phyloP scores from a whole-genome alignment of 108 stramenopile genomes.

The Cyclotella atomus region DNA sequence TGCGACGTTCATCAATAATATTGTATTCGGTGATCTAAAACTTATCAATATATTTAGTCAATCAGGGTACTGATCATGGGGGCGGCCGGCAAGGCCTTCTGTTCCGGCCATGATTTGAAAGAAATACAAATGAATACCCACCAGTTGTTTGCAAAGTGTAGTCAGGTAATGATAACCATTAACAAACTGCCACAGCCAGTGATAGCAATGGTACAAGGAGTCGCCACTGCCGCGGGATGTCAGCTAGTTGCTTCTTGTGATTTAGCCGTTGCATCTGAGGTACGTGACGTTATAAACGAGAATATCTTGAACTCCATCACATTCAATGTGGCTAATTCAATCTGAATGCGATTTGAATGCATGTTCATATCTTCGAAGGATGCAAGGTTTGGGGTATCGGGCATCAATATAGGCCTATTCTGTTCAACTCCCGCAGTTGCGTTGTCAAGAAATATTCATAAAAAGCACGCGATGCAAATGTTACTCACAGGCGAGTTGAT shows the following conservation, averaged over 20 bases:
- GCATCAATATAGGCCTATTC: conserved; percentile 76
- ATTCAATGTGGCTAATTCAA: too few species aligned
- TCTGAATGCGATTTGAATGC: too few species aligned
- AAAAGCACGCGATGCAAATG: conserved; percentile 83
- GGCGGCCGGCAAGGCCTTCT: conserved; percentile 58
- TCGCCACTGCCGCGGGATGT: conserved; percentile 84
- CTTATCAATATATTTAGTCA: conserved; percentile 10
- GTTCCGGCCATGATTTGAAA: conserved; percentile 74
- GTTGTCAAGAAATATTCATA: conserved; percentile 50
- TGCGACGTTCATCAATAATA: not conserved
- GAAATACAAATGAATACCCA: conserved; percentile 45
- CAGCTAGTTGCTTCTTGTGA: conserved; percentile 84
- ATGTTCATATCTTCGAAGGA: too few species aligned
- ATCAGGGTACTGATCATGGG: conserved; percentile 52
- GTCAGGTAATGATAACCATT: conserved; percentile 60
- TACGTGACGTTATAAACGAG: too few species aligned
- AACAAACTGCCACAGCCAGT: conserved; percentile 58
- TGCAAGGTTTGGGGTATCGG: conserved; percentile 71
- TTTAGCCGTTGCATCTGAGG: conserved; percentile 56
- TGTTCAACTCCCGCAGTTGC: conserved; percentile 82
- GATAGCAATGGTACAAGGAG: conserved; percentile 70
- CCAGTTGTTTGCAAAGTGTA: conserved; percentile 64
- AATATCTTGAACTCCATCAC: too few species aligned
- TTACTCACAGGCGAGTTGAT: conserved; percentile 72
- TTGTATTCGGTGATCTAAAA: not conserved